These are phyloP conservation scores for Aspergillus jensenii DNA, from an alignment of 2,329 filamentous ascomycete genomes.

Conservation along the genomic window DNA sequence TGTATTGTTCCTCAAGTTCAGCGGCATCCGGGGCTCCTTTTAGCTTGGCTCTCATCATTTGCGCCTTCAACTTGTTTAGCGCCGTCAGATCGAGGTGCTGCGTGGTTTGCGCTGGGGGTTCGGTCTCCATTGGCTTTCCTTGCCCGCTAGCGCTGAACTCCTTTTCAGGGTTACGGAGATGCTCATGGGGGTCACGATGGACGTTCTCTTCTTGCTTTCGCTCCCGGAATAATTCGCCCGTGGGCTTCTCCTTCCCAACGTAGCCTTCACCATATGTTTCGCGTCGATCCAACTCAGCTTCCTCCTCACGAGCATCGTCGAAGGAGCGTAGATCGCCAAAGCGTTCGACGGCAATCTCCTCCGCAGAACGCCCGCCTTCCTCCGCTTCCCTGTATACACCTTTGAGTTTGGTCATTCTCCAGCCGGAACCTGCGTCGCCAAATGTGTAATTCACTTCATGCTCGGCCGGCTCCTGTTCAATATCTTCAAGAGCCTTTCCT, in stretches of 20 bases:
- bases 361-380: constrained; percentile 68
- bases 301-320: constrained; percentile 89
- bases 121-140: constrained; percentile 59
- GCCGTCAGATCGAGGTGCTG: constrained; percentile 69
- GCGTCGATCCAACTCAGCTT: constrained; percentile 82
- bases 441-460: constrained; percentile 77
- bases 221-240: constrained; percentile 80
- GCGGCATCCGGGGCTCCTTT: constrained; percentile 72
- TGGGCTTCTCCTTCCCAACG: constrained; percentile 80
- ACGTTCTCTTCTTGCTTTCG: constrained; percentile 63
- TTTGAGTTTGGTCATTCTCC: constrained; percentile 95
- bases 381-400: constrained; percentile 79
- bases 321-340: constrained; percentile 82
- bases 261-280: constrained; percentile 83
- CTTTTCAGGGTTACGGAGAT: constrained; percentile 33
- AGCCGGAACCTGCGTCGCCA: constrained; percentile 84
- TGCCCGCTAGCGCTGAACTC: constrained; percentile 48
- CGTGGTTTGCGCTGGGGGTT: constrained; percentile 48
- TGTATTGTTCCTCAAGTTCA: constrained; percentile 80
- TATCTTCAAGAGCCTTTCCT: constrained; percentile 55
- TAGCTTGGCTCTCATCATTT: constrained; percentile 94
- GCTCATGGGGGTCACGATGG: constrained; percentile 34
- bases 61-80: constrained; percentile 85
- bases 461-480: constrained; percentile 54
- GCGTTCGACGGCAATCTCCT: constrained; percentile 79